phyloP scores from a whole-genome alignment of 805 yeast species.

The Starmerella khaoyaiensis region DNA sequence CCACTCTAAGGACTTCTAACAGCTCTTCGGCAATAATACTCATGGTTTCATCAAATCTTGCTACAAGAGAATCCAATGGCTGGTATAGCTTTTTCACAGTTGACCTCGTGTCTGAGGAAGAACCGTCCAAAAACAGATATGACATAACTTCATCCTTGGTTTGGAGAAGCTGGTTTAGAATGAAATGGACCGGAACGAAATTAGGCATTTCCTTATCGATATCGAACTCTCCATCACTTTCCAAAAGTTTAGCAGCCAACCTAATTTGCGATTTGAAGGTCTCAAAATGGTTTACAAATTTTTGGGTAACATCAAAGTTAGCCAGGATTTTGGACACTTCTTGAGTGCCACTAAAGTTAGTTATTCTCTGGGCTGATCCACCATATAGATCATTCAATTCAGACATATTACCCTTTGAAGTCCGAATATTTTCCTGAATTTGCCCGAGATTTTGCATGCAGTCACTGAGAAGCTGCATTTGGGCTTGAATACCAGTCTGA shows the following conservation, averaged over 20 bases:
- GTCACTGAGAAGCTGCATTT: conserved; percentile 42
- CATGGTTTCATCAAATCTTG: conserved; percentile 48
- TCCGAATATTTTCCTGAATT: conserved; percentile 32
- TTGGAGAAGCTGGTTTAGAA: conserved; percentile 58
- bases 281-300: conserved; percentile 49
- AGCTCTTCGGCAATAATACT: conserved; percentile 55
- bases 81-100: conserved; percentile 47
- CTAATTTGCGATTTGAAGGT: conserved; percentile 41
- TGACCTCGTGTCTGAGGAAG: conserved; percentile 52
- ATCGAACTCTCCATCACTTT: conserved; percentile 32
- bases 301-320: conserved; percentile 55
- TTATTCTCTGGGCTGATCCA: conserved; percentile 47
- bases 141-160: conserved; percentile 53
- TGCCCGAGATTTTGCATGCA: conserved; percentile 27
- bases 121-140: conserved; percentile 19
- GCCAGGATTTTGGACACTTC: conserved; percentile 56
- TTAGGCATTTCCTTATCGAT: conserved; percentile 37
- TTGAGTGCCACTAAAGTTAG: conserved; percentile 55
- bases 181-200: conserved; percentile 55
- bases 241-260: conserved; percentile 42
- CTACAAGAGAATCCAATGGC: conserved; percentile 38
- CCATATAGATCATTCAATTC: conserved; percentile 37
- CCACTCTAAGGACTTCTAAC: conserved; percentile 60
- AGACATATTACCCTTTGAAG: conserved; percentile 24
- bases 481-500: conserved; percentile 53